Evolutionary conservation across 2,329 filamentous ascomycete genomes (phyloP).

Genomic region (Aspergillus spinulosporus): DNA sequence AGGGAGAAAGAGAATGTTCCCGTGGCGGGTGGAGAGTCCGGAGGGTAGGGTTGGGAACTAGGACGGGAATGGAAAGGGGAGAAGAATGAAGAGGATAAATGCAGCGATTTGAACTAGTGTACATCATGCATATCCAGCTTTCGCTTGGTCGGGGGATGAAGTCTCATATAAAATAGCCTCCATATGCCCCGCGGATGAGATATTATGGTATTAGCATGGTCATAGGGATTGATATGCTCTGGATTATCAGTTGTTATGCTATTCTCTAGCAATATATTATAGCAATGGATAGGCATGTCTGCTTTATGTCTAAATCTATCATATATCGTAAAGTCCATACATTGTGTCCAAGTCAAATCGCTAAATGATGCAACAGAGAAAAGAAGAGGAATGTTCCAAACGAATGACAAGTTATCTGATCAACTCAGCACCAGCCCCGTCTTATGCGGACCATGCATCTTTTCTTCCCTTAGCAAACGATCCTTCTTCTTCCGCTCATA

Average conservation of each 20-base stretch:
- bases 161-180: too few relatives aligned
- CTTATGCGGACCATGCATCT: conserved; percentile 27
- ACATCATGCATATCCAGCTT: background rate
- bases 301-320: background rate
- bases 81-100: background rate
- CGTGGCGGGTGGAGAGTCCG: background rate
- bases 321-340: background rate
- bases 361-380: background rate
- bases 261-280: too few relatives aligned
- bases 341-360: background rate
- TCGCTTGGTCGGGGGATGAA: background rate
- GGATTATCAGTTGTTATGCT: too few relatives aligned
- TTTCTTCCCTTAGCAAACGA: conserved; percentile 34
- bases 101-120: background rate
- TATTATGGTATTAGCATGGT: too few relatives aligned
- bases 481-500: conserved; percentile 84
- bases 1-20: conserved; percentile 17
- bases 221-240: too few relatives aligned
- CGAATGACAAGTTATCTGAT: background rate
- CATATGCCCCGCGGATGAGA: too few relatives aligned
- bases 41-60: background rate
- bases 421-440: conserved; percentile 32
- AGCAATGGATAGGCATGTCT: too few relatives aligned
- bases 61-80: background rate
- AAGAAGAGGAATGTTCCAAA: background rate